A percentile compares a stretch with the other conserved stretches of the same genome.
Evolutionary conservation across 2,329 filamentous ascomycete species (phyloP).

Genomic region (Tetracladium maxilliforme): DNA sequence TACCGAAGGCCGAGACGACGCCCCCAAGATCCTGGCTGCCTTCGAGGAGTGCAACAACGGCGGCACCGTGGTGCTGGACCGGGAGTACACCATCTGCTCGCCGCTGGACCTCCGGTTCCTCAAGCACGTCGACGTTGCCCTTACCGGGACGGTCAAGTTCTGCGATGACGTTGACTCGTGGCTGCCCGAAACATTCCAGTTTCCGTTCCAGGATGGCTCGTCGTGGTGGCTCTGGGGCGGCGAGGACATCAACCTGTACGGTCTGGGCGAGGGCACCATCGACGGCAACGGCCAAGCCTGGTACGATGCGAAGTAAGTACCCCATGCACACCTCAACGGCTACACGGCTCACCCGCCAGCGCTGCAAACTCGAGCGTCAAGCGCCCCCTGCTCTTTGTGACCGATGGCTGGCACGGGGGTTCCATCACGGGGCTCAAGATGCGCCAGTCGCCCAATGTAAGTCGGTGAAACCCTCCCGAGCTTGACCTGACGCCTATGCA

Average conservation of each 20-base stretch:
- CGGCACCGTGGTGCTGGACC: slow-evolving; percentile 38
- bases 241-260: slow-evolving; percentile 40
- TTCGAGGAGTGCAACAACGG: slow-evolving; percentile 45
- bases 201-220: slow-evolving; percentile 39
- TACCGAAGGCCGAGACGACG: slow-evolving; percentile 11
- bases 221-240: slow-evolving; percentile 45
- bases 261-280: slow-evolving; percentile 37
- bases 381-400: slow-evolving; percentile 37
- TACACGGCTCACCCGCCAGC: slow-evolving; percentile 29
- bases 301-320: slow-evolving; percentile 11
- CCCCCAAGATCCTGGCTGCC: slow-evolving; percentile 33
- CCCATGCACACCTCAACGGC: slow-evolving; percentile 1
- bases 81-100: slow-evolving; percentile 38
- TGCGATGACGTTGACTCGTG: slow-evolving; percentile 43
- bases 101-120: slow-evolving; percentile 41
- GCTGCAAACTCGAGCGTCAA: slow-evolving; percentile 32
- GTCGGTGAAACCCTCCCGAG: no score
- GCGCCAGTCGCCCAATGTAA: slow-evolving; percentile 41
- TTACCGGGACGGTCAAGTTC: slow-evolving; percentile 19
- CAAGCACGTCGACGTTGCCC: slow-evolving; percentile 39
- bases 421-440: slow-evolving; percentile 34
- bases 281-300: slow-evolving; percentile 48
- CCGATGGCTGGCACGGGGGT: slow-evolving; percentile 32
- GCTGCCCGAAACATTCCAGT: slow-evolving; percentile 36
- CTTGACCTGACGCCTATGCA: slow-evolving; percentile 34